These are phyloP conservation scores for Gossypium lobatum DNA, from an alignment of 441 rosid species.

Conservation along the genomic window DNA sequence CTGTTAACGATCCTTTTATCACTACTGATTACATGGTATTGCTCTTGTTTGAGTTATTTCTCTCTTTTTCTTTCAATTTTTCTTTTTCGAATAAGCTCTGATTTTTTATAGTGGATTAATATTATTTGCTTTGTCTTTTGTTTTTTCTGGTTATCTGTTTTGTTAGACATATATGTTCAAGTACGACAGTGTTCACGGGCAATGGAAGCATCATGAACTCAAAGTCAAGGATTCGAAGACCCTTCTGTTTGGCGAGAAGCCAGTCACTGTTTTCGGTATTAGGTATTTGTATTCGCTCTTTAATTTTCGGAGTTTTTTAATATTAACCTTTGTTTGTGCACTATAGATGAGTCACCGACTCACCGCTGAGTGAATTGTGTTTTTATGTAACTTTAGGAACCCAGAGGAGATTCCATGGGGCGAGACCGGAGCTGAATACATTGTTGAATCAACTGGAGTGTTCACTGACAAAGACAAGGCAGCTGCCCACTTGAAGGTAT, in stretches of 20 bases:
- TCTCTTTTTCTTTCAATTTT: not conserved
- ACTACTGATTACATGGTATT: slow-evolving; percentile 43
- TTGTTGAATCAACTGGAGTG: slow-evolving; percentile 73
- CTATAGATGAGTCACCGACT: not conserved
- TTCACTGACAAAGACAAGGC: slow-evolving; percentile 82
- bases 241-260: slow-evolving; percentile 48
- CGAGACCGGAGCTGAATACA: slow-evolving; percentile 55
- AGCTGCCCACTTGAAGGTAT: slow-evolving; percentile 74
- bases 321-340: not conserved
- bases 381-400: slow-evolving; percentile 31
- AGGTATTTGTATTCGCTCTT: slow-evolving; percentile 22
- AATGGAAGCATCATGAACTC: slow-evolving; percentile 53
- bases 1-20: slow-evolving; percentile 60
- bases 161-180: slow-evolving; percentile 55
- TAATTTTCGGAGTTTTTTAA: not conserved
- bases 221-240: slow-evolving; percentile 26
- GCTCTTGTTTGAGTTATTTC: too few species aligned
- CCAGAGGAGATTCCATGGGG: slow-evolving; percentile 80
- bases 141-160: not conserved
- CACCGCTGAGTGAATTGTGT: not conserved
- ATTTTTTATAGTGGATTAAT: not conserved
- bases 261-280: slow-evolving; percentile 47
- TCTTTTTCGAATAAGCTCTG: not conserved
- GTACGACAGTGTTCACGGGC: slow-evolving; percentile 57
- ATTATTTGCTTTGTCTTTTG: not conserved